phyloP scores from a whole-genome alignment of 177 flowering plant species.

The Vitis hybrid region DNA sequence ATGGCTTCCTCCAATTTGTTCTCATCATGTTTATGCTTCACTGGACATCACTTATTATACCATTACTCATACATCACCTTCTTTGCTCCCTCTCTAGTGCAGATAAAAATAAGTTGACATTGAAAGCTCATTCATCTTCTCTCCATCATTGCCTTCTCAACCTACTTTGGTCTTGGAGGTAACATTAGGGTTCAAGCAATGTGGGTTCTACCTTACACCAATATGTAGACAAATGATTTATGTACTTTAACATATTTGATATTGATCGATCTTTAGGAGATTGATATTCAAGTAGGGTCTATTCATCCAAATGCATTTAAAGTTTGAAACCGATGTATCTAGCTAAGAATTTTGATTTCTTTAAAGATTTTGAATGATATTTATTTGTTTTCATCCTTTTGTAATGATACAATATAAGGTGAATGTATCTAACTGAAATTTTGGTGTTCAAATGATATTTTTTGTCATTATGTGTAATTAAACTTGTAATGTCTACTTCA shows the following conservation, averaged over 20 bases:
- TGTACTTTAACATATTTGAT: constrained; percentile 12
- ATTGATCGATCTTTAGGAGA: constrained; percentile 2
- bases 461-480: too few relatives aligned
- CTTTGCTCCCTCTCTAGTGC: constrained; percentile 9
- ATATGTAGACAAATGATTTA: constrained; percentile 7
- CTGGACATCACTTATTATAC: constrained; percentile 19
- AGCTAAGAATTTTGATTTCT: too few relatives aligned
- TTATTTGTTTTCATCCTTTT: too few relatives aligned
- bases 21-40: constrained; percentile 6
- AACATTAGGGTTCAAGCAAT: background rate
- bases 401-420: too few relatives aligned
- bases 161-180: background rate
- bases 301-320: too few relatives aligned
- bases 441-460: too few relatives aligned
- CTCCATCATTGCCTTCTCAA: background rate
- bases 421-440: too few relatives aligned
- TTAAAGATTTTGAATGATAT: too few relatives aligned
- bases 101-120: background rate
- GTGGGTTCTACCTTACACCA: constrained; percentile 12
- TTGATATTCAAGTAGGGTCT: constrained; percentile 6
- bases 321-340: too few relatives aligned
- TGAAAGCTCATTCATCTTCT: constrained; percentile 16
- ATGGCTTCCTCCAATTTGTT: constrained; percentile 23
- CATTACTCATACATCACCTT: background rate
- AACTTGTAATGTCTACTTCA: too few relatives aligned